Evolutionary conservation across 805 yeast genomes (phyloP), one percentile per base, ranked within the genome.

Genomic region (Yarrowia divulgata): DNA sequence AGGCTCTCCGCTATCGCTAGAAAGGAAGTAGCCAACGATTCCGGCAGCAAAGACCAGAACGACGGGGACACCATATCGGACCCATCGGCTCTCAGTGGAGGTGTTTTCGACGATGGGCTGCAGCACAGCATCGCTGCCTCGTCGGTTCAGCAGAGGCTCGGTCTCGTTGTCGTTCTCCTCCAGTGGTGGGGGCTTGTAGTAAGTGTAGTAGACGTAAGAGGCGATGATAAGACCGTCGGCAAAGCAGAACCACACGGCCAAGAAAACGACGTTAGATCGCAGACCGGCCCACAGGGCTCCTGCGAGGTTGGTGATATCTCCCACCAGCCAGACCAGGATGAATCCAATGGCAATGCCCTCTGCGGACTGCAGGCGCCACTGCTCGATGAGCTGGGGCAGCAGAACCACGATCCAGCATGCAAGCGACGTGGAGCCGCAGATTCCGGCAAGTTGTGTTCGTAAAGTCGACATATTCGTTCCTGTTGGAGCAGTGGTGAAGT

Each of bases 331-430:
- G 67, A 88, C 84, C 12, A 84, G 72, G 34, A 90, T 82, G 73
- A 90, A 90, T 7, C 88, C 84, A 40, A 88, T 82, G 46, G 94
- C 86, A 32, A 90, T 86, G 7, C 96, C 96, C 42, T 89, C 93
- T 4, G 92, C 90, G 18, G 82, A 76, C 74, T 90, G 87, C 68
- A 87, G 78, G 68, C 90, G 79, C 93, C 93, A 90, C 78, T 90
- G 94, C 76, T 90, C 96, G 34, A 90, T 83, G 58, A 90, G 82
- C 76, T 90, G 96, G 0, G 96, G 95, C 72, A 90, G 79, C 70
- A 90, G 82, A 49, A 90, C 78, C 14, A 90, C 93, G 13, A 90
- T 83, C 93, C 93, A 90, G 76, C 94, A 88, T 0, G 94, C 92
- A 50, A 90, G 82, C 40, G 87, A 83, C 9, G 90, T 84, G 13